Evolutionary conservation across 78 protist genomes (phyloP).

Genomic region (Dictyostelium brefeldianum): DNA sequence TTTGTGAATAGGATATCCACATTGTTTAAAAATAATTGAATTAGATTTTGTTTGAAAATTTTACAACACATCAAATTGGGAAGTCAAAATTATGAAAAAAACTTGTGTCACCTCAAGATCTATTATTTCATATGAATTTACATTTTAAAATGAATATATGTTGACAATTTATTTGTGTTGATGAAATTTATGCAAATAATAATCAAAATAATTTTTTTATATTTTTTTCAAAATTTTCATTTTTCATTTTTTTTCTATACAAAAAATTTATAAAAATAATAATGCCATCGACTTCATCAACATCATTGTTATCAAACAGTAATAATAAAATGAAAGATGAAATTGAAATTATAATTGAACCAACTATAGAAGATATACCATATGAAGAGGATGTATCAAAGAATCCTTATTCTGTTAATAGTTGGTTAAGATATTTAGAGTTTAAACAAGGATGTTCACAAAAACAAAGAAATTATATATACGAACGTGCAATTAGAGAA

Average conservation of each 20-base stretch:
- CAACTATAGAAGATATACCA: constrained; percentile 73
- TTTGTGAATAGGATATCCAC: no score
- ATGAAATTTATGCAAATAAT: no score
- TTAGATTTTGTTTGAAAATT: no score
- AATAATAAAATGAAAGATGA: neutral
- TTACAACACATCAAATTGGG: no score
- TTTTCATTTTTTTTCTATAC: neutral
- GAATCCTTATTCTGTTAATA: constrained; percentile 71
- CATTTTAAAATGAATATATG: no score
- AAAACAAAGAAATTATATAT: constrained; percentile 62
- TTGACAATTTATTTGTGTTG: no score
- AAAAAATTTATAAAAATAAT: neutral
- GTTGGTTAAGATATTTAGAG: constrained; percentile 89
- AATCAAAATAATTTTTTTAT: no score
- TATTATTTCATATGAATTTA: no score
- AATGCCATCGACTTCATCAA: neutral
- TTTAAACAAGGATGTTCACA: constrained; percentile 65
- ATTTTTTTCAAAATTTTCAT: neutral
- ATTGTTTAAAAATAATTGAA: no score
- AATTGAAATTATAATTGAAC: neutral
- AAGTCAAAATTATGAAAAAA: no score
- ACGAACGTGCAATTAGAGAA: constrained; percentile 93
- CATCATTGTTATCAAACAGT: neutral
- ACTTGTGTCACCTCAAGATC: no score
- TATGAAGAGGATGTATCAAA: constrained; percentile 88